Conservation (phyloP, 805 yeast genomes). For the Torulaspora maleeae region DNA sequence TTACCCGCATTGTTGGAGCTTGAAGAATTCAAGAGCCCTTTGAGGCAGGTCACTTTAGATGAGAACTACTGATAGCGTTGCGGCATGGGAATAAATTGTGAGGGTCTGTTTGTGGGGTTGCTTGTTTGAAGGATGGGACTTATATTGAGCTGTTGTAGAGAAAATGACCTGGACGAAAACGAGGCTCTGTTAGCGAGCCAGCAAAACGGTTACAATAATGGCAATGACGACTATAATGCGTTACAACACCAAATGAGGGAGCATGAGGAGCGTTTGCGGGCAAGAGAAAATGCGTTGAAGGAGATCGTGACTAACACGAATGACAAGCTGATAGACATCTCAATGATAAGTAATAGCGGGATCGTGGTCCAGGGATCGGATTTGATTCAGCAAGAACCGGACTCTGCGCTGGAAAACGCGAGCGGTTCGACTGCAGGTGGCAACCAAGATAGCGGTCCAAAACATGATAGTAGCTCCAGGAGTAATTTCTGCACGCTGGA, state of each 20-base stretch:
- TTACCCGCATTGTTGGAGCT: background rate
- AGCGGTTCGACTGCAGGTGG: constrained; percentile 36
- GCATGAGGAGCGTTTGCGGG: constrained; percentile 25
- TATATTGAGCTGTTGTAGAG: constrained; percentile 29
- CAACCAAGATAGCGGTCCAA: constrained; percentile 17
- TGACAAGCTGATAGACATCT: constrained; percentile 35
- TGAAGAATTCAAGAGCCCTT: background rate
- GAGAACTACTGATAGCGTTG: background rate
- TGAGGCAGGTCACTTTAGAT: background rate
- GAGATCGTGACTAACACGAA: constrained; percentile 34
- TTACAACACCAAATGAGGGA: constrained; percentile 24
- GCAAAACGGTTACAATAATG: constrained; percentile 25
- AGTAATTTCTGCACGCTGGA: constrained; percentile 12
- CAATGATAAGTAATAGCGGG: constrained; percentile 36
- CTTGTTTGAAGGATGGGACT: constrained; percentile 25
- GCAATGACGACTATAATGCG: constrained; percentile 17
- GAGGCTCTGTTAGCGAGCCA: constrained; percentile 29
- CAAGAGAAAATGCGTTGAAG: constrained; percentile 29
- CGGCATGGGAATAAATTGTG: background rate
- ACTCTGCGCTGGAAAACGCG: constrained; percentile 15
- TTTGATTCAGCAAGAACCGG: constrained; percentile 4
- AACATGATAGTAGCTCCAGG: constrained; percentile 34
- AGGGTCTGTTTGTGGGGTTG: background rate
- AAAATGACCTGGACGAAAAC: constrained; percentile 17
- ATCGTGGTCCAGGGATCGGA: constrained; percentile 29